Base-by-base conservation (phyloP, 73 alveolate species). In the Stentor roeselii region DNA sequence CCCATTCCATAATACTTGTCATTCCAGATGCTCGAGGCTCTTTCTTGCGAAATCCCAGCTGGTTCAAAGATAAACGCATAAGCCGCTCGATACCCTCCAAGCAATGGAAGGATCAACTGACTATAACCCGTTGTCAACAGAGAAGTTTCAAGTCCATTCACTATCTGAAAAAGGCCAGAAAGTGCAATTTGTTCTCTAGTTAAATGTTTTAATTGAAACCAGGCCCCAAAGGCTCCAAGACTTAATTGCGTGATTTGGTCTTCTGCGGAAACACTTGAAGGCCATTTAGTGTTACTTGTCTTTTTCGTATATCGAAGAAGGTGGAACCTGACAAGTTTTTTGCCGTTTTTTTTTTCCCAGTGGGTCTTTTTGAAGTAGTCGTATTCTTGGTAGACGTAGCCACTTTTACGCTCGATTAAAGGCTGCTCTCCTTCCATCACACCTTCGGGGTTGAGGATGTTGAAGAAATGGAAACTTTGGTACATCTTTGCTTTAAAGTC, bases 351-450 rank as follows among this genome's bases (percentile, higher is more conserved):
- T 14, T 76, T 40, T 39, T 14, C 78, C 32, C 39, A 39, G 6
- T 76, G 40, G 11, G n/a, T 37, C 32, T 76, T 40, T 6, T 21
- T 34, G 36, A 15, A 76, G 14, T 15, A 21, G 67, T 76, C 60
- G 0, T 21, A 76, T 76, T 76, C 84, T 39, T 41, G 60, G 39
- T 76, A 76, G n/a, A 37, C 21, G 2, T 76, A 76, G 31, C 84
- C 84, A 21, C 15, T 14, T 34, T n/a, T 76, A 21, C n/a, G 36
- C 15, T 15, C 39, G n/a, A 76, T 14, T 76, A n/a, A 15, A n/a
- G 84, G 84, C 76, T 6, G 36, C 0, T 15, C 60, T 39, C 74
- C 74, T 76, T 76, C n/a, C 78, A 76, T 15, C 38, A 76, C 76
- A 14, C 39, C 84, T 21, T 76, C 60, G n/a, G 84, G 84, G 39